Conservation (phyloP, 352 stramenopile genomes). For the Pythium folliculosum region DNA sequence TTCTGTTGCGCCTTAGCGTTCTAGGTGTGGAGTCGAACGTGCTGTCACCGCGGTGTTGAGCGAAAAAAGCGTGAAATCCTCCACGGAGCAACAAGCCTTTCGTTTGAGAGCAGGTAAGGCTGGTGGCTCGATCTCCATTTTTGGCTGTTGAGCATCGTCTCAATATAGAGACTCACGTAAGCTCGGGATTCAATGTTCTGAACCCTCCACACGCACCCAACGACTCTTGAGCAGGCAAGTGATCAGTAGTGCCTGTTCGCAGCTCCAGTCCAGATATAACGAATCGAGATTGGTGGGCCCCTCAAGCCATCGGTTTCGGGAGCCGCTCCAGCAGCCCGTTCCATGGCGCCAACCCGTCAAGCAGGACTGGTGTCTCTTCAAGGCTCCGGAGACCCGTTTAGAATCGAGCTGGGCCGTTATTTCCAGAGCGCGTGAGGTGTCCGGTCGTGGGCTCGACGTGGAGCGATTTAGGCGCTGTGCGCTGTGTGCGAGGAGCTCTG, state of each 20-base stretch:
- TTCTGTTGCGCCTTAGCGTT: neutral
- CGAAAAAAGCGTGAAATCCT: neutral
- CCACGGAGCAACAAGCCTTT: too few species aligned
- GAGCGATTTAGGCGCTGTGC: neutral
- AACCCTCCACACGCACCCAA: neutral
- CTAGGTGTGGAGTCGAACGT: neutral
- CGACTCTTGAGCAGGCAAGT: neutral
- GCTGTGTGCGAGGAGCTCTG: slow-evolving; percentile 3
- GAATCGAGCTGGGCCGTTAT: slow-evolving; percentile 10
- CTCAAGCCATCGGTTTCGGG: slow-evolving; percentile 7
- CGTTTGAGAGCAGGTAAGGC: too few species aligned
- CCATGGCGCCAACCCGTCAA: neutral
- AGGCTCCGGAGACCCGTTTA: slow-evolving; percentile 7
- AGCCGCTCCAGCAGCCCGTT: too few species aligned
- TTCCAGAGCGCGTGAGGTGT: neutral
- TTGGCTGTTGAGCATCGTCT: neutral
- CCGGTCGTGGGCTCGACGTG: neutral
- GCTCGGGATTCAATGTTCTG: neutral
- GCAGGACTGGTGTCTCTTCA: slow-evolving; percentile 1
- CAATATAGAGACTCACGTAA: neutral
- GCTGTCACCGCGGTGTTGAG: neutral
- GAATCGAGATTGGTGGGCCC: neutral
- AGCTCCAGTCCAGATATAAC: neutral
- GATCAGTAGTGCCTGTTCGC: slow-evolving; percentile 2
- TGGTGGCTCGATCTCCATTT: too few species aligned